These are phyloP conservation scores for Auxenochlorella pyrenoidosa DNA, from an alignment of 139 green algal species.

Conservation along the genomic window DNA sequence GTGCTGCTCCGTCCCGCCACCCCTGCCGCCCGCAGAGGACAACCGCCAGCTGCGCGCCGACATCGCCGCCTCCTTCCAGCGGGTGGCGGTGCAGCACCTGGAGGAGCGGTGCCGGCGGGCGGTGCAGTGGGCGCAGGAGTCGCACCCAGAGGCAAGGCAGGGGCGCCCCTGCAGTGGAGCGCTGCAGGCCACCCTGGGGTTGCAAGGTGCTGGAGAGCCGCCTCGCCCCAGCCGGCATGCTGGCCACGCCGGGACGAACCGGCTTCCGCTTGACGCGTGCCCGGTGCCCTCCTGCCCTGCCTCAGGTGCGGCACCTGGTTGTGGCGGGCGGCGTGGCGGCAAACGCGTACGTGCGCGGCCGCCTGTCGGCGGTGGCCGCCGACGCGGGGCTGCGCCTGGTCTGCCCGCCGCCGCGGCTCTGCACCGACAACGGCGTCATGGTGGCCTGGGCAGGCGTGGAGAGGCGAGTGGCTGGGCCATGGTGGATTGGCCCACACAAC, in stretches of 20 bases:
- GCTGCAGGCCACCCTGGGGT: no score
- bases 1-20: neutral
- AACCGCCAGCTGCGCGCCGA: conserved; percentile 73
- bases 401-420: conserved; percentile 84
- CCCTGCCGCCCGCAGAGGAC: conserved; percentile 6
- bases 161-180: no score
- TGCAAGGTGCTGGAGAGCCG: no score
- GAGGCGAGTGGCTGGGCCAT: conserved; percentile 40
- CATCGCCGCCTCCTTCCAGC: conserved; percentile 95
- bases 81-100: conserved; percentile 88
- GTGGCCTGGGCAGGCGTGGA: conserved; percentile 97
- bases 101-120: conserved; percentile 65
- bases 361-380: conserved; percentile 60
- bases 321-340: conserved; percentile 94
- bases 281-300: neutral
- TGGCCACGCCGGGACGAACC: no score
- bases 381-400: conserved; percentile 72
- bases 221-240: no score
- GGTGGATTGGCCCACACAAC: no score
- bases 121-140: conserved; percentile 73
- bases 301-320: conserved; percentile 70
- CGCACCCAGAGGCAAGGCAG: conserved; percentile 39
- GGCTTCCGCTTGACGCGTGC: no score
- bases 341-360: conserved; percentile 82
- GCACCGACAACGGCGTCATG: conserved; percentile 99